Percentiles rank a stretch among this genome's conserved stretches.
These are phyloP conservation scores for Grigorovia transvaalensis DNA, from an alignment of 805 yeast genomes.

Conservation along the genomic window DNA sequence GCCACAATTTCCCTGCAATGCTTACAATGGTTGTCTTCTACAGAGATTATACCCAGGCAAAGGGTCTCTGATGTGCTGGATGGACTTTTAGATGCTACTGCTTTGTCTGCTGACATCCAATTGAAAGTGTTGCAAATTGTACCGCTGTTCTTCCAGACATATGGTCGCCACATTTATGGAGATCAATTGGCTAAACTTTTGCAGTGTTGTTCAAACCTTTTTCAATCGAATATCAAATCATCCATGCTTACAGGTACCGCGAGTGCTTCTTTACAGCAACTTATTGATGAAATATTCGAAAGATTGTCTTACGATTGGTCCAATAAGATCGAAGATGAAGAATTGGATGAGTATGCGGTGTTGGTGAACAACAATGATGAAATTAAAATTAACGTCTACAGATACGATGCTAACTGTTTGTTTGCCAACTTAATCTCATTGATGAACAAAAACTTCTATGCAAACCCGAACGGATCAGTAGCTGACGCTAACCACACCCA, in stretches of 20 bases:
- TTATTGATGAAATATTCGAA: conserved; percentile 73
- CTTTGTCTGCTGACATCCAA: conserved; percentile 72
- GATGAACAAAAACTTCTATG: conserved; percentile 6
- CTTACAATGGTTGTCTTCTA: conserved; percentile 48
- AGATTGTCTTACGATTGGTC: conserved; percentile 28
- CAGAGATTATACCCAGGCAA: conserved; percentile 43
- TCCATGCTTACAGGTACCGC: conserved; percentile 83
- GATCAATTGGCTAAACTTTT: conserved; percentile 48
- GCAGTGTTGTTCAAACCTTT: conserved; percentile 51
- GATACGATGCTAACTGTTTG: conserved; percentile 61
- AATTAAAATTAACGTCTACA: conserved; percentile 38
- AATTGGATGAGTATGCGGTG: conserved; percentile 28
- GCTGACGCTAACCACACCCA: background rate
- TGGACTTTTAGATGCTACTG: conserved; percentile 63
- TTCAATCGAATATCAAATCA: conserved; percentile 59
- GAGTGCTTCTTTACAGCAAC: conserved; percentile 83
- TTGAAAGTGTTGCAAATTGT: conserved; percentile 74
- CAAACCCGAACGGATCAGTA: background rate
- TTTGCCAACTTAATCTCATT: conserved; percentile 64
- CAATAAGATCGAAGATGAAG: conserved; percentile 6
- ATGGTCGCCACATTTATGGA: conserved; percentile 46
- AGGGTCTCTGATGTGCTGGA: conserved; percentile 49
- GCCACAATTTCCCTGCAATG: conserved; percentile 64
- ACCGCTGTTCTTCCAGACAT: conserved; percentile 62
- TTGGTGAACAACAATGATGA: conserved; percentile 37